Conservation (phyloP, 2,329 filamentous ascomycete species). For the Diplocarpon mali region DNA sequence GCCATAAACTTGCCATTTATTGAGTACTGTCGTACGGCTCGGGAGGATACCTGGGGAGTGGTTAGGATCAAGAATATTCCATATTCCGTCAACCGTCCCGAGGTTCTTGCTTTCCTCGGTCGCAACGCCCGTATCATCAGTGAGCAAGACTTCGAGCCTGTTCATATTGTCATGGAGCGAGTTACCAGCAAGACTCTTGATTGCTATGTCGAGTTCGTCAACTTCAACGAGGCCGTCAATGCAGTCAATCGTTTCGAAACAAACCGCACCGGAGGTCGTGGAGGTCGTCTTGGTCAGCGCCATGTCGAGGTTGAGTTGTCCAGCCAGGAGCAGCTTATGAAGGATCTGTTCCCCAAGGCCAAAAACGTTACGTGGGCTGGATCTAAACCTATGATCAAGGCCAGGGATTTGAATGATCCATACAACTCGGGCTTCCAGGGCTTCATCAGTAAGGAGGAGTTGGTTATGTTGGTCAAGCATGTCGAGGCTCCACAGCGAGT, state of each 20-base stretch:
- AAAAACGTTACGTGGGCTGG: conserved; percentile 45
- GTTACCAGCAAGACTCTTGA: conserved; percentile 51
- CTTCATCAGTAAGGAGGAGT: conserved; percentile 51
- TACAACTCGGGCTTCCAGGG: conserved; percentile 44
- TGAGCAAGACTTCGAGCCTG: conserved; percentile 39
- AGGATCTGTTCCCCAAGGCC: conserved; percentile 48
- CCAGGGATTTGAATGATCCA: conserved; percentile 28
- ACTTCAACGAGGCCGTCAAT: conserved; percentile 40
- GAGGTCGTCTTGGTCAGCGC: conserved; percentile 44
- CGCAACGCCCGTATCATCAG: conserved; percentile 44
- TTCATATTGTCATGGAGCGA: conserved; percentile 57
- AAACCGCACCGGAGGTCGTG: conserved; percentile 29
- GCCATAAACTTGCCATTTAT: conserved; percentile 26
- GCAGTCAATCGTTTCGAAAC: conserved; percentile 39
- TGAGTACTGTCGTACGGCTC: conserved; percentile 26
- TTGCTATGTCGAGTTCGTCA: conserved; percentile 47
- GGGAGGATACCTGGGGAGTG: conserved; percentile 24
- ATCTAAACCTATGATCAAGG: conserved; percentile 31
- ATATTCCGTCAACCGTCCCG: conserved; percentile 40
- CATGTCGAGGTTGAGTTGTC: conserved; percentile 46
- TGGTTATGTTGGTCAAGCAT: conserved; percentile 53
- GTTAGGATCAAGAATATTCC: conserved; percentile 39
- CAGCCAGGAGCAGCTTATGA: conserved; percentile 46
- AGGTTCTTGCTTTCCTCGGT: conserved; percentile 48
- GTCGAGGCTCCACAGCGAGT: conserved; percentile 51